These are phyloP conservation scores for Penicillium hesseltinei DNA, from an alignment of 2,329 filamentous ascomycete species.

Conservation along the genomic window DNA sequence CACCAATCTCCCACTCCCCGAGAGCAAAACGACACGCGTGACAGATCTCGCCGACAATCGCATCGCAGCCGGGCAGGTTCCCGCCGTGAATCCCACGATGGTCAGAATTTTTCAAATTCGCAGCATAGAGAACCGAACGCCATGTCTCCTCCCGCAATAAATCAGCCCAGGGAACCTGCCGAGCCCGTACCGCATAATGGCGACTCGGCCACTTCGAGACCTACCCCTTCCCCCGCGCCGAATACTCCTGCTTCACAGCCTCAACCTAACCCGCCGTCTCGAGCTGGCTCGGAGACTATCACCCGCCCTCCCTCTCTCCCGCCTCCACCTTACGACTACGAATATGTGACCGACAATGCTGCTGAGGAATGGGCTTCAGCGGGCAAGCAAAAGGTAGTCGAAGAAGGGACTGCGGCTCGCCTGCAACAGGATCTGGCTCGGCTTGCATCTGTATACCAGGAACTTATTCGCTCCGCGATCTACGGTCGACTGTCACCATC, in stretches of 20 bases:
- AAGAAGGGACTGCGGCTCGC: slow-evolving; percentile 63
- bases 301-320: slow-evolving; percentile 22
- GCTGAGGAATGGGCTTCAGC: slow-evolving; percentile 65
- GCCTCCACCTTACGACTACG: slow-evolving; percentile 63
- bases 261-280: slow-evolving; percentile 21
- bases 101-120: slow-evolving; percentile 33
- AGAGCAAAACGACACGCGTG: slow-evolving; percentile 40
- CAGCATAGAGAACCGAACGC: slow-evolving; percentile 25
- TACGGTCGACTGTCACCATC: slow-evolving; percentile 64
- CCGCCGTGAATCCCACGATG: slow-evolving; percentile 38
- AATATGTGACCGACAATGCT: slow-evolving; percentile 69
- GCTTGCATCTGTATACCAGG: slow-evolving; percentile 74
- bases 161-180: slow-evolving; percentile 28
- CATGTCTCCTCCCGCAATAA: slow-evolving; percentile 33
- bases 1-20: slow-evolving; percentile 36
- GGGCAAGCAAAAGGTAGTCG: slow-evolving; percentile 66
- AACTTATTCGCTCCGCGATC: slow-evolving; percentile 74
- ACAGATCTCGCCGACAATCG: slow-evolving; percentile 38
- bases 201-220: slow-evolving; percentile 12
- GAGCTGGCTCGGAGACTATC: slow-evolving; percentile 19
- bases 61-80: slow-evolving; percentile 38
- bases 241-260: slow-evolving; percentile 17
- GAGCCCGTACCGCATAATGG: slow-evolving; percentile 34
- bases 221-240: slow-evolving; percentile 25
- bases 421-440: slow-evolving; percentile 66